Percentiles rank a stretch among this genome's conserved stretches.
Evolutionary conservation across 441 rosid genomes (phyloP).

Genomic region (Erodium trifolium): DNA sequence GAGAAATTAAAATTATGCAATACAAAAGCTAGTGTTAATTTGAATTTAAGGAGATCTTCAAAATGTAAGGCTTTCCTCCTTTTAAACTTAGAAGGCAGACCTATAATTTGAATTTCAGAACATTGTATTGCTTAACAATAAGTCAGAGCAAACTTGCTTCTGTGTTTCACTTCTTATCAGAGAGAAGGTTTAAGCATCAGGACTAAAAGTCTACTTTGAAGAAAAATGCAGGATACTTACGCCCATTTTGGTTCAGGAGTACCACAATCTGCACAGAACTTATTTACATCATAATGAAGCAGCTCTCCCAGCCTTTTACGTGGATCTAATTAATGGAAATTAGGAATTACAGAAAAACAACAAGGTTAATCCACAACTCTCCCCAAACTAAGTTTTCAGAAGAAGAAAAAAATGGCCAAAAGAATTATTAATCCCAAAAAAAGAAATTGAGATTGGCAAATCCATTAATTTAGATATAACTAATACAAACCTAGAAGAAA

Average conservation of each 20-base stretch:
- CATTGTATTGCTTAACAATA: no score
- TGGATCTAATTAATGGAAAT: conserved; percentile 38
- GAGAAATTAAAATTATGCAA: conserved; percentile 8
- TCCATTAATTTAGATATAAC: background rate
- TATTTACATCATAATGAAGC: conserved; percentile 46
- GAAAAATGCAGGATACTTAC: conserved; percentile 40
- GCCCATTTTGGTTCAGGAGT: conserved; percentile 97
- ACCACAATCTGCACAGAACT: conserved; percentile 88
- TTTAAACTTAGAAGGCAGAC: background rate
- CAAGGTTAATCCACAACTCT: background rate
- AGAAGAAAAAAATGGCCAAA: no score
- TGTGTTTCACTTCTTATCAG: no score
- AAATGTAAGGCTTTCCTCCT: background rate
- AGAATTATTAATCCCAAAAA: no score
- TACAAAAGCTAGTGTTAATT: conserved; percentile 1
- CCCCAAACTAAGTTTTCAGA: background rate
- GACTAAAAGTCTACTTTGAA: no score
- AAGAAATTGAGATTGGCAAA: background rate
- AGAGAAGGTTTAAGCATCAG: no score
- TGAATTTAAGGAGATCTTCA: background rate
- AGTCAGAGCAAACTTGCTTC: no score
- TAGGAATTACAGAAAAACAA: background rate
- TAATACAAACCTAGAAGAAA: background rate
- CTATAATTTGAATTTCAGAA: background rate
- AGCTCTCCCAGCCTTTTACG: conserved; percentile 52